These are phyloP conservation scores for Aspergillus latus DNA, from an alignment of 2,329 filamentous ascomycete genomes.

Conservation along the genomic window DNA sequence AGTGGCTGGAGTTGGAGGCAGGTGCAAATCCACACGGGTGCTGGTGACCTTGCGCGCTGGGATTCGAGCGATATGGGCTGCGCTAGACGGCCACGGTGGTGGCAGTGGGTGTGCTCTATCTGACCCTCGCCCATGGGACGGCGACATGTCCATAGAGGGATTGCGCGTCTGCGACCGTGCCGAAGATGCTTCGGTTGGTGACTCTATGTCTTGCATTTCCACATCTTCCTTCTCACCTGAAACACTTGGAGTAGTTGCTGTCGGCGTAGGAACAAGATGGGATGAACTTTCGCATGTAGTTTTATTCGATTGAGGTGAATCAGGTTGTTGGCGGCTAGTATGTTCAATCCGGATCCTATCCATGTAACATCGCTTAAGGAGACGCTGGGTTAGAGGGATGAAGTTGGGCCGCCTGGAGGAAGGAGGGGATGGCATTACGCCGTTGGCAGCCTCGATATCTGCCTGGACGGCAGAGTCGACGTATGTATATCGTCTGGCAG, in stretches of 20 bases:
- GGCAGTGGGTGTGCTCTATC: constrained; percentile 24
- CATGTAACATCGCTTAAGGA: constrained; percentile 44
- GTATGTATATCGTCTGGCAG: constrained; percentile 22
- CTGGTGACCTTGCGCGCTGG: constrained; percentile 22
- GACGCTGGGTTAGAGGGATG: constrained; percentile 44
- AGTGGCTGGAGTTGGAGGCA: constrained; percentile 30
- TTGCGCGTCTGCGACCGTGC: constrained; percentile 18
- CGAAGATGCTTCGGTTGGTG: constrained; percentile 23
- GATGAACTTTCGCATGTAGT: constrained; percentile 14
- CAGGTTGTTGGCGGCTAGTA: constrained; percentile 21
- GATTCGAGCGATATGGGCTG: constrained; percentile 38
- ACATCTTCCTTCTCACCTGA: constrained; percentile 36
- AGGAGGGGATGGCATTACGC: constrained; percentile 23
- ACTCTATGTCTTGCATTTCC: constrained; percentile 49
- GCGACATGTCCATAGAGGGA: constrained; percentile 17
- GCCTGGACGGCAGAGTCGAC: constrained; percentile 46
- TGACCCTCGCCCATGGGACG: constrained; percentile 17
- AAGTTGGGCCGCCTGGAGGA: constrained; percentile 32
- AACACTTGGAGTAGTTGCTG: constrained; percentile 13
- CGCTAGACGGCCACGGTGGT: constrained; percentile 40
- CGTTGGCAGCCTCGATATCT: constrained; percentile 41
- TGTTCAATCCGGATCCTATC: constrained; percentile 41
- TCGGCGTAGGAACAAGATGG: constrained; percentile 11
- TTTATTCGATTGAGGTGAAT: constrained; percentile 19
- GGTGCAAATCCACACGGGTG: constrained; percentile 26